Base-by-base conservation (phyloP, 805 yeast species). In the Wickerhamiella cacticola region DNA sequence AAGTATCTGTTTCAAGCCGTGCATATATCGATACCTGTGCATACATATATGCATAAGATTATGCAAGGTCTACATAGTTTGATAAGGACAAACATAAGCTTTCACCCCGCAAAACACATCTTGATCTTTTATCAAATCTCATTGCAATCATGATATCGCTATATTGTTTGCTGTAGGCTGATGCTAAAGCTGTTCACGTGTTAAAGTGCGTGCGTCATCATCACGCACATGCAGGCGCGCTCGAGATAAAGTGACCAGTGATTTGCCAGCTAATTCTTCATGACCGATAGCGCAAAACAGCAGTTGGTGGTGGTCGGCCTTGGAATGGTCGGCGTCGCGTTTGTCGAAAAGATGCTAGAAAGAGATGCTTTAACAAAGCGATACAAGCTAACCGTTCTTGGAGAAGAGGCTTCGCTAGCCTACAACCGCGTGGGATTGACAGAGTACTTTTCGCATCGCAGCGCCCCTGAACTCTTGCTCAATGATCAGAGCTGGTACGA, bases 251-350 rank as follows among this genome's bases (percentile, higher is more conserved):
- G n/a, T n/a, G n/a, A n/a, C n/a, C n/a, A n/a, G n/a, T 5, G n/a
- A 15, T 12, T 15, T 12, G 9, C n/a, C 33, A 15, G 9, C 33
- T 29, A 6, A 12, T 29, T 42, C 6, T n/a, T 19, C 49, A 18
- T 4, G 26, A 46, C 24, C 24, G 34, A 19, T 15, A 42, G 33
- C n/a, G n/a, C n/a, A 1, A 29, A 43, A 39, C 54, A 58, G 50
- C 54, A 52, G n/a, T 49, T 65, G 19, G 61, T 64, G 6, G 56
- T 65, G n/a, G 60, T 61, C 25, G 68, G 69, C 16, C 55, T 65
- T 5, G 69, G 69, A 15, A 65, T 65, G 69, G 66, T 63, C 24
- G 67, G 66, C 19, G 50, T 63, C 12, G 60, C 68, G 3, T 63
- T 64, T 39, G 48, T 65, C 15, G 67, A 64, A 49, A 65, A 64